Percentiles rank a stretch among this genome's conserved stretches.
These are phyloP conservation scores for Saccharomyces jurei DNA, from an alignment of 805 yeast genomes.

Conservation along the genomic window DNA sequence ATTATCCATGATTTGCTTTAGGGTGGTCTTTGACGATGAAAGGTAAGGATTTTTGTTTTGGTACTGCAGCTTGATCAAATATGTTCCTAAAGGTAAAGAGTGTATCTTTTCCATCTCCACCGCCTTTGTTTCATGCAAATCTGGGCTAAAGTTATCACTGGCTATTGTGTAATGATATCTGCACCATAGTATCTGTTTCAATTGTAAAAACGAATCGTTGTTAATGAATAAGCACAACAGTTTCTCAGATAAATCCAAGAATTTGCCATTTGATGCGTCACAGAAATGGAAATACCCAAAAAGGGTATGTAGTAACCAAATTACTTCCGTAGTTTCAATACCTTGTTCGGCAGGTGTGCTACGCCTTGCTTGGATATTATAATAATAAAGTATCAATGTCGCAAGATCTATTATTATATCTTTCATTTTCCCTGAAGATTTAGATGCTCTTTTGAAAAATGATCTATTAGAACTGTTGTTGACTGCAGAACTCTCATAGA, in stretches of 20 bases:
- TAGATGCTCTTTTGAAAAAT: slow-evolving; percentile 35
- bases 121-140: slow-evolving; percentile 52
- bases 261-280: slow-evolving; percentile 51
- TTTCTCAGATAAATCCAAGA: slow-evolving; percentile 52
- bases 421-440: slow-evolving; percentile 39
- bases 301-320: slow-evolving; percentile 61
- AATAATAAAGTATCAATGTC: slow-evolving; percentile 12
- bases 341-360: slow-evolving; percentile 2
- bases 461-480: slow-evolving; percentile 35
- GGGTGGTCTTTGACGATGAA: slow-evolving; percentile 49
- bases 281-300: slow-evolving; percentile 67
- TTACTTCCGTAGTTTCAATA: slow-evolving; percentile 22
- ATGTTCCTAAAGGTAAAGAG: slow-evolving; percentile 26
- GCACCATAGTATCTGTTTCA: slow-evolving; percentile 74
- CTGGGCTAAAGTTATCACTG: slow-evolving; percentile 52
- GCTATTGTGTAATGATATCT: slow-evolving; percentile 61
- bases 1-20: slow-evolving; percentile 64
- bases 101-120: slow-evolving; percentile 30
- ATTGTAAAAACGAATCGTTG: slow-evolving; percentile 50
- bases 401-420: slow-evolving; percentile 35
- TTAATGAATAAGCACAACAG: slow-evolving; percentile 39
- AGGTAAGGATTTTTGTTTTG: slow-evolving; percentile 51
- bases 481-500: slow-evolving; percentile 45
- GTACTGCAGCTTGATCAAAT: slow-evolving; percentile 32
- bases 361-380: slow-evolving; percentile 1